Evolutionary conservation across 306 rosid genomes (phyloP), one percentile per base, ranked within the genome.

Genomic region (Quercus robur): DNA sequence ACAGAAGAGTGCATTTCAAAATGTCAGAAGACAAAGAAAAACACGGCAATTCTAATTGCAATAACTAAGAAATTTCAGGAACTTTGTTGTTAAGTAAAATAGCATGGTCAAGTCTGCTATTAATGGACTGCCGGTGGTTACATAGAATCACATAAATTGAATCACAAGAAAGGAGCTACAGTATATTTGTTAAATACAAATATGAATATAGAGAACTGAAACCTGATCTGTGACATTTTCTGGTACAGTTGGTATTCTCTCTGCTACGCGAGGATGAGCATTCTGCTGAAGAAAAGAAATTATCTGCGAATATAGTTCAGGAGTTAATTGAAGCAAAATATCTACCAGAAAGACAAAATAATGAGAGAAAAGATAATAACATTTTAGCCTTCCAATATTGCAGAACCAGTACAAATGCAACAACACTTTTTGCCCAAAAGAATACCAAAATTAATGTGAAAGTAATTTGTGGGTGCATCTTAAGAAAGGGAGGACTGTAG

Each of bases 211-310:
- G 73, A 71, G 81, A 76, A 44, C 71, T 23, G 74, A 30, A 81
- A 91, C 98, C 99, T 93, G 98, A 81, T 95, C 98, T 1, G 98
- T 95, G 84, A 95, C 98, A 85, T 95, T 95, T 87, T 95, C 98
- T 20, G 99, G 98, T 33, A 93, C 88, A 35, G 94, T 70, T 56
- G 98, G 99, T 76, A 83, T n/a, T 85, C 94, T 93, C 78, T 89
- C 93, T 4, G 97, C 92, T 83, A 93, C 99, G 25, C 99, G 93
- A 74, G 98, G 89, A 88, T 93, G 98, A 67, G 99, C 92, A 84
- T 95, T 93, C 85, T 95, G 98, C 91, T 89, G 92, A 73, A 95
- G 90, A 84, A 95, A 95, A 78, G 88, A 83, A 77, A 91, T 74
- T 83, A 93, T 95, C 99, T 95, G 94, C 83, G 54, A 81, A 69